phyloP scores from a whole-genome alignment of 495 filamentous ascomycete genomes.

The Terfezia boudieri region DNA sequence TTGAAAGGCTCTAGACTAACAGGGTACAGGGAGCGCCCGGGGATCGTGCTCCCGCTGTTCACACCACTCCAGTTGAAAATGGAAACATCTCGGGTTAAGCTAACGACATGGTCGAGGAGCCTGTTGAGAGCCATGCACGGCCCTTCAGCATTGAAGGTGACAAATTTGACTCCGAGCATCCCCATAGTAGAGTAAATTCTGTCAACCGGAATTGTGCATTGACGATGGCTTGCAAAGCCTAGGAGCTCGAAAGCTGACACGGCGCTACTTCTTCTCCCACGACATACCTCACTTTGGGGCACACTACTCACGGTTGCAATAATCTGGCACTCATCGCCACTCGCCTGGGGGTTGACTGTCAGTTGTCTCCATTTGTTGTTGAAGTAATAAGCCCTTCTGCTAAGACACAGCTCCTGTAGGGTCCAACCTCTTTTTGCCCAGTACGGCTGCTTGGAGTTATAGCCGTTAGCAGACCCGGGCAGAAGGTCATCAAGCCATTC shows the following conservation, averaged over 20 bases:
- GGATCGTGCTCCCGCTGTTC: neutral
- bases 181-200: slow-evolving; percentile 2
- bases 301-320: neutral
- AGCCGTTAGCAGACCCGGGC: neutral
- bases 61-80: slow-evolving; percentile 4
- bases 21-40: slow-evolving; percentile 1
- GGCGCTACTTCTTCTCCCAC: neutral
- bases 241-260: neutral
- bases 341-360: neutral
- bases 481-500: neutral
- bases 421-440: neutral
- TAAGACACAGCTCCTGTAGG: neutral
- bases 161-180: neutral
- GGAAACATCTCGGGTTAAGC: slow-evolving; percentile 1
- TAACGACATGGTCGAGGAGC: neutral
- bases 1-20: neutral
- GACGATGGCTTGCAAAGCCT: neutral
- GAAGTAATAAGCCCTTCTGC: too few relatives aligned
- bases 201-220: neutral
- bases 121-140: neutral
- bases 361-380: neutral
- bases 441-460: neutral
- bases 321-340: neutral
- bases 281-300: neutral
- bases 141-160: slow-evolving; percentile 2